A percentile compares a stretch with the other conserved stretches of the same genome.
phyloP scores from a whole-genome alignment of 2,329 filamentous ascomycete species.

The Paraconiothyrium sp. region DNA sequence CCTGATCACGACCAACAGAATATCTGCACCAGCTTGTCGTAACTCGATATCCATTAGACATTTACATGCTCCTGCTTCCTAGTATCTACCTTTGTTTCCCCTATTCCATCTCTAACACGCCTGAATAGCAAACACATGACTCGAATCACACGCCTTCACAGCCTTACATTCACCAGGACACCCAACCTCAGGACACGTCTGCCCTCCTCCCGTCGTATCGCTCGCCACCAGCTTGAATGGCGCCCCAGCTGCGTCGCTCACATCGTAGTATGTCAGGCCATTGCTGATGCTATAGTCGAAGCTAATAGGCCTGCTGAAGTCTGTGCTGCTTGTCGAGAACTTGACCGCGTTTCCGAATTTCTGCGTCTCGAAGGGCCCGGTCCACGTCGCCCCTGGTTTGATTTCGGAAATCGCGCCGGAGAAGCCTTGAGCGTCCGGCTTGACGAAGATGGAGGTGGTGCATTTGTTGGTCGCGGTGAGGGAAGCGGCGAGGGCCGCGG shows the following conservation, averaged over 20 bases:
- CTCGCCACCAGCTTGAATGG: neutral
- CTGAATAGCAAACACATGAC: neutral
- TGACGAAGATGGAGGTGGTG: conserved; percentile 4
- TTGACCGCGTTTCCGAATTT: neutral
- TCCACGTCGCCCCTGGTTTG: neutral
- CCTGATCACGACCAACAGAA: too few species aligned
- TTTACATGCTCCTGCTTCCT: neutral
- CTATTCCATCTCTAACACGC: neutral
- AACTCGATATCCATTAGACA: neutral
- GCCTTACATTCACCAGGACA: neutral
- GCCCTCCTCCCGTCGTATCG: neutral
- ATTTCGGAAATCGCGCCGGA: neutral
- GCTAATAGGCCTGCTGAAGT: neutral
- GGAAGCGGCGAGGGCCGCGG: neutral
- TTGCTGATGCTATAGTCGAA: neutral
- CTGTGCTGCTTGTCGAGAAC: neutral
- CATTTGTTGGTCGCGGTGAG: neutral
- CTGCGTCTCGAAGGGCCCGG: neutral
- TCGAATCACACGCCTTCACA: neutral
- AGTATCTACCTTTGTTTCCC: neutral
- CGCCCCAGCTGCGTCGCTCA: neutral
- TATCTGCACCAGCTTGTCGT: neutral
- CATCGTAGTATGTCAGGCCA: neutral
- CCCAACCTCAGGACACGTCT: neutral
- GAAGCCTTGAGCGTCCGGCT: neutral